Evolutionary conservation across 176 grass and related monocot species (phyloP), one percentile per base, ranked within the genome.

Genomic region (Alopecurus myosuroides): DNA sequence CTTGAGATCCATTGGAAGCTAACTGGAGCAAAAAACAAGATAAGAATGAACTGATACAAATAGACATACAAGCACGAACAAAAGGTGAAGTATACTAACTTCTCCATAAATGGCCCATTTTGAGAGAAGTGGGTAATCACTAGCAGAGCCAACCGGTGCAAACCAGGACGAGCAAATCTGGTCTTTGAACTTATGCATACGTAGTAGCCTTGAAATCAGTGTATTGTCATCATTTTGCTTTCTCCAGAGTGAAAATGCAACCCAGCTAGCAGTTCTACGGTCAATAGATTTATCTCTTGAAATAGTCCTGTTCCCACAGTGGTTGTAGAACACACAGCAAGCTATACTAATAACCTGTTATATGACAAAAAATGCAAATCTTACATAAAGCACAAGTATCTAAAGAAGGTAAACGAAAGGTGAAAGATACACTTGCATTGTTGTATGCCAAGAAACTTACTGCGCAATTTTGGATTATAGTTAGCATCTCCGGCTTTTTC

Each of bases 61-160:
- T 17, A 63, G 14, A 40, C n/a, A 62, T 68, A n/a, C 30, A 77
- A 80, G 73, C 3, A 71, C 20, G 5, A 77, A 75, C 2, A 73
- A 6, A 63, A 46, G 29, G 36, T 63, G 20, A 33, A 84, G 48
- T 26, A 83, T 62, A 77, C 44, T 82, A 80, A 95, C 96, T 92
- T 98, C 93, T 61, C 93, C 96, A 88, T 98, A 98, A 83, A 98
- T 89, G 36, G 85, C 96, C 96, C 96, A 98, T 90, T 98, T 98
- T 70, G 96, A 95, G 70, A 95, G 86, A 70, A 98, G 91, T 40
- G 96, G 93, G 79, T 98, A 98, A 73, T 98, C 96, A 49, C 79
- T 94, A 77, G 96, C 96, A 87, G 91, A 94, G 19, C 96, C 96
- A 81, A 98, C 96, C 1, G 96, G 91, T 10, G 93, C 96, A 84